phyloP scores from a whole-genome alignment of 1,284 basidiomycete genomes.

The Sphaerobolus stellatus region DNA sequence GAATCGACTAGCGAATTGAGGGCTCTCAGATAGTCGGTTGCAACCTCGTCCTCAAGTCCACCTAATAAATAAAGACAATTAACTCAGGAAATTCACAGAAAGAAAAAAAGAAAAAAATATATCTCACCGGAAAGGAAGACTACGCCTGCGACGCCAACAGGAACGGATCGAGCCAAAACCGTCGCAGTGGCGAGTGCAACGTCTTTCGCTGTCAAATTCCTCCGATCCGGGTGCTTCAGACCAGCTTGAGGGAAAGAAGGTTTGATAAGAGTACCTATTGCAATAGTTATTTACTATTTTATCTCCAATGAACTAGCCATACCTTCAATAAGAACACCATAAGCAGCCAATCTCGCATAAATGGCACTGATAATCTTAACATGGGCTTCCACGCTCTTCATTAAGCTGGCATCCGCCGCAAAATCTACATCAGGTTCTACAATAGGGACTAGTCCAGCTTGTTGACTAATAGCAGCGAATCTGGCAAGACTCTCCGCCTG shows the following conservation, averaged over 20 bases:
- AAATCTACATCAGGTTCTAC: slow-evolving; percentile 57
- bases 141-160: slow-evolving; percentile 47
- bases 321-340: slow-evolving; percentile 54
- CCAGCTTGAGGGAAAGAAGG: slow-evolving; percentile 54
- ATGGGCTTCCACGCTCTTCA: slow-evolving; percentile 48
- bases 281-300: slow-evolving; percentile 1
- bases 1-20: slow-evolving; percentile 18
- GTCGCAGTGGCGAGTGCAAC: slow-evolving; percentile 49
- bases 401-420: slow-evolving; percentile 44
- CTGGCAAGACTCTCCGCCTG: slow-evolving; percentile 46
- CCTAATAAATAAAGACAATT: too few species aligned
- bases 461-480: slow-evolving; percentile 47
- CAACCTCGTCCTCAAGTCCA: slow-evolving; percentile 21
- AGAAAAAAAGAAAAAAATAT: not conserved
- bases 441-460: slow-evolving; percentile 51
- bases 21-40: slow-evolving; percentile 18
- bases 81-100: not conserved
- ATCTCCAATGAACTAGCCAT: slow-evolving; percentile 7
- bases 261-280: slow-evolving; percentile 53
- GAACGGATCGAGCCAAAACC: slow-evolving; percentile 46
- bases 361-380: slow-evolving; percentile 45
- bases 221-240: slow-evolving; percentile 40
- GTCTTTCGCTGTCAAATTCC: slow-evolving; percentile 38
- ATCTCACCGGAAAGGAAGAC: slow-evolving; percentile 49
- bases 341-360: slow-evolving; percentile 43